Evolutionary conservation across 2,329 filamentous ascomycete species (phyloP), one percentile per base, ranked within the genome.

Genomic region (Torrubiella hemipterigena): DNA sequence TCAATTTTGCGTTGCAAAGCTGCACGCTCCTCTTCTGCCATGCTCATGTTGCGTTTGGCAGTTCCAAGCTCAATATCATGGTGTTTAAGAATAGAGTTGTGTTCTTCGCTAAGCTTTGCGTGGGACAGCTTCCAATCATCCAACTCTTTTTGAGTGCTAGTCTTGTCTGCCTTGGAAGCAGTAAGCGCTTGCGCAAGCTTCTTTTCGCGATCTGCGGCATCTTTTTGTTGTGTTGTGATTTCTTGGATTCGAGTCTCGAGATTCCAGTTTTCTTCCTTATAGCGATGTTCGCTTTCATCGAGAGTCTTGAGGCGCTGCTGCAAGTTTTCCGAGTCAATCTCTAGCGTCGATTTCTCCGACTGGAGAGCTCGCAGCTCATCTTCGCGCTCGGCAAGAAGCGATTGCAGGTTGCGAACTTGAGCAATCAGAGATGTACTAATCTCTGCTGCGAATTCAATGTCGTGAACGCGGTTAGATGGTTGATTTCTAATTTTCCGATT

Each of bases 181-280:
- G 77, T 81, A 30, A 98, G 63, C 29, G 67, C 70, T 46, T 86
- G 80, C 11, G 69, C 76, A 24, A 95, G 67, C 51, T 82, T 82
- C 54, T 85, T 82, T 54, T 95, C 86, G 38, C 81, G 80, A 48
- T 91, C 86, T 11, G 77, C 65, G 1, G 81, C 72, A 28, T 93
- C 84, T 49, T 78, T 84, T 39, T 81, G 71, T 12, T 73, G 67
- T 7, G 79, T 70, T 31, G 81, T 69, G 25, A 89, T 65, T 40
- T 96, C 87, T 46, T 94, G 91, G 15, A 93, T 70, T 45, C 86
- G 83, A 0, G 87, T 93, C 55, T 98, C 91, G 22, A 98, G 69
- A 40, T 82, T 89, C 91, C 91, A 98, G 52, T 96, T 98, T 55
- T 96, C 91, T 49, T 98, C 91, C 58, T 95, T 96, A 61, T 93